Base-by-base conservation (phyloP, 2,329 filamentous ascomycete species). In the Neonectria hederae region DNA sequence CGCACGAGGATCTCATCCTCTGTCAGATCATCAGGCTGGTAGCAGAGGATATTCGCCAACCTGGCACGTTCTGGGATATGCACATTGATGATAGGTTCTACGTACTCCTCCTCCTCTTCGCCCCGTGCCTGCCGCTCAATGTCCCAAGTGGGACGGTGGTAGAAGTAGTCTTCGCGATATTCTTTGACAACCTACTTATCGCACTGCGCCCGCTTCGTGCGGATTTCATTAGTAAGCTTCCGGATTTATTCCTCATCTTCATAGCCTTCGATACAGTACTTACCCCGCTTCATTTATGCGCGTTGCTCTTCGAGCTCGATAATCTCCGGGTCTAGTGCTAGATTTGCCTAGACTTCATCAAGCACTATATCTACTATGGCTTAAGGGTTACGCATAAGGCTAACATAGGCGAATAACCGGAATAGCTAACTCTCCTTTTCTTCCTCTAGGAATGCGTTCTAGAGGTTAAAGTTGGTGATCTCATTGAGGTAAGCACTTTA, bases 111-210 rank as follows among this genome's bases (percentile, higher is more conserved):
- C 40, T 65, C 55, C 26, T 61, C 68, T 58, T 74, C 42, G 5
- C 62, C 57, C 8, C 24, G 24, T 56, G 35, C 59, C 59, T 68
- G 22, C 42, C 65, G 10, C 59, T 78, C 63, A 28, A 78, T 75
- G 38, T 78, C 75, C 71, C 56, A 71, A 32, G 68, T 75, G 4
- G 63, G 63, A 43, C 55, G 61, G 59, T 75, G 58, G 42, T 74
- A 70, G 51, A 76, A 77, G 54, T 76, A 76, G 63, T 76, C 48
- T 55, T 74, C 42, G 26, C 62, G 56, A 53, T 78, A 77, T 46
- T 67, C 60, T 58, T 69, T 68, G 19, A 66, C 38, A 17, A 74
- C 49, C 13, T 49, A 17, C 42, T 32, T 32, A 13, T 66, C 70
- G 14, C 54, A 63, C 57, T 74, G 19, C 17, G 51, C 64, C 45